These are phyloP conservation scores for Candida germanica DNA, from an alignment of 805 yeast genomes.

Conservation along the genomic window DNA sequence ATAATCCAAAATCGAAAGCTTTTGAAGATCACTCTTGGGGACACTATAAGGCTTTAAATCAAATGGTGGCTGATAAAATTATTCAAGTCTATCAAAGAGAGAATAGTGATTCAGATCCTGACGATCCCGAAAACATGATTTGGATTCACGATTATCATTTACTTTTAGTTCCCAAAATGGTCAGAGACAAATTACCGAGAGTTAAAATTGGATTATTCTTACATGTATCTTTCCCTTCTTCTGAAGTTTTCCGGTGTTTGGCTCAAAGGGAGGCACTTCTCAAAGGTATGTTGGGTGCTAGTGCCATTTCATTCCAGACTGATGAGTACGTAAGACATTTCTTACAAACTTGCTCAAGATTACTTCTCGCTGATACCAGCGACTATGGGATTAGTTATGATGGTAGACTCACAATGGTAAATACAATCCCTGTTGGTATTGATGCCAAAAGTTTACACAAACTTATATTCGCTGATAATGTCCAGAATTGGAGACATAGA, in stretches of 20 bases:
- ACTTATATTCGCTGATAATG: slow-evolving; percentile 46
- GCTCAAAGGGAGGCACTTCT: slow-evolving; percentile 80
- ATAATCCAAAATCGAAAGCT: slow-evolving; percentile 88
- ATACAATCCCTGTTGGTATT: slow-evolving; percentile 73
- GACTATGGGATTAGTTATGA: slow-evolving; percentile 58
- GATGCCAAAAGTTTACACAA: slow-evolving; percentile 58
- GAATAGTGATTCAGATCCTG: slow-evolving; percentile 44
- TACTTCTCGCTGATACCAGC: slow-evolving; percentile 79
- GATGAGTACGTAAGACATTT: slow-evolving; percentile 93
- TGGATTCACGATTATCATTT: slow-evolving; percentile 97
- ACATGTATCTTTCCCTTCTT: slow-evolving; percentile 92
- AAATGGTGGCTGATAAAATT: slow-evolving; percentile 73
- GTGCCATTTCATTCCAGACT: slow-evolving; percentile 84
- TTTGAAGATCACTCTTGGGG: slow-evolving; percentile 96
- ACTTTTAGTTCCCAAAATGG: slow-evolving; percentile 80
- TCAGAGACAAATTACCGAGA: slow-evolving; percentile 68
- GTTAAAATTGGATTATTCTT: slow-evolving; percentile 90
- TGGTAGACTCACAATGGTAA: slow-evolving; percentile 54
- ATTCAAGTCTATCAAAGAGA: slow-evolving; percentile 54
- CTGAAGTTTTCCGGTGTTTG: slow-evolving; percentile 90
- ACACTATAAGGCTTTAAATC: slow-evolving; percentile 73
- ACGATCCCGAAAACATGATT: slow-evolving; percentile 56
- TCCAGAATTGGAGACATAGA: slow-evolving; percentile 61
- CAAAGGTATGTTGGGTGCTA: slow-evolving; percentile 85
- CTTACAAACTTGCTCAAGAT: slow-evolving; percentile 81